These are phyloP conservation scores for Phanerochaete carnosa DNA, from an alignment of 768 basidiomycete genomes.

Conservation along the genomic window DNA sequence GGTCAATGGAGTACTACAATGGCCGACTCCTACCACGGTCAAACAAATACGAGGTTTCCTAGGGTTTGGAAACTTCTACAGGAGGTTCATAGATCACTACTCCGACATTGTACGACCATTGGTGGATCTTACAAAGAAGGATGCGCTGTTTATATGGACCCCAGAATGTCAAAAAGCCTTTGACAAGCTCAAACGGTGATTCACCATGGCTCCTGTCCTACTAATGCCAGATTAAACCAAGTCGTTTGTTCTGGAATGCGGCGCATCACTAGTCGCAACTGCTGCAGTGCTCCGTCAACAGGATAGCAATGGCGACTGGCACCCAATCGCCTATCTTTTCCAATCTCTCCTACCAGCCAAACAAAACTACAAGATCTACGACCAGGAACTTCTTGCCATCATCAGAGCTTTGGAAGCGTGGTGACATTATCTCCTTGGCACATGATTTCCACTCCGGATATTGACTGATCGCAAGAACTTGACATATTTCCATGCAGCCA, in stretches of 20 bases:
- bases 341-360: slow-evolving; percentile 18
- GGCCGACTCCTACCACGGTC: slow-evolving; percentile 22
- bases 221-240: slow-evolving; percentile 6
- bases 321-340: slow-evolving; percentile 13
- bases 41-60: slow-evolving; percentile 24
- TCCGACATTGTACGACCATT: slow-evolving; percentile 18
- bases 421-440: slow-evolving; percentile 24
- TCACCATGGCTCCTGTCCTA: slow-evolving; percentile 19
- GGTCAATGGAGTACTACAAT: slow-evolving; percentile 26
- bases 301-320: slow-evolving; percentile 7
- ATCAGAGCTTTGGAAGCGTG: slow-evolving; percentile 24
- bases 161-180: slow-evolving; percentile 13
- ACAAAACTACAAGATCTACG: slow-evolving; percentile 28
- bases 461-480: slow-evolving; percentile 31
- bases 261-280: slow-evolving; percentile 23
- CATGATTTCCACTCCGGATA: slow-evolving; percentile 15
- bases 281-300: slow-evolving; percentile 28
- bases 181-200: slow-evolving; percentile 17
- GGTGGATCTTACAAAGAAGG: slow-evolving; percentile 15
- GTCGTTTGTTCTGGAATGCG: slow-evolving; percentile 15
- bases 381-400: slow-evolving; percentile 37
- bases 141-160: slow-evolving; percentile 10
- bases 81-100: slow-evolving; percentile 26
- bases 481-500: slow-evolving; percentile 21
- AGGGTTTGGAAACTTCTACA: slow-evolving; percentile 30